Base-by-base conservation (phyloP, 2,329 filamentous ascomycete species). In the Purpureocillium lavendulum region DNA sequence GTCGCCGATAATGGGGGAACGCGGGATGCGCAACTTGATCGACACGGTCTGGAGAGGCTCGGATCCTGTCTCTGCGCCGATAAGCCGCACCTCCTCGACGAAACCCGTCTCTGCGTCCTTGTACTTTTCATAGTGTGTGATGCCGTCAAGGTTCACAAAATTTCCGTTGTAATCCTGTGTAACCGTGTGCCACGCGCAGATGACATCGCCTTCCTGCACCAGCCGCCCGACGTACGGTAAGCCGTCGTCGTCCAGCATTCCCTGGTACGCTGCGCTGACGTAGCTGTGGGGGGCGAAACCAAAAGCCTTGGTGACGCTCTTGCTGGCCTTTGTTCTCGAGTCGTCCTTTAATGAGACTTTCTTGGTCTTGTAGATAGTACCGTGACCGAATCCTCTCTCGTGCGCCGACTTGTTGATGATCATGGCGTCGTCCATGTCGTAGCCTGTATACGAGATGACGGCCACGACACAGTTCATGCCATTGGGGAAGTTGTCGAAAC, bases 351-450 rank as follows among this genome's bases (percentile, higher is more conserved):
- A 74, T 29, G 84, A 80, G 56, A 92, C 81, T 56, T 94, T 85
- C 66, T 97, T 95, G 8, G 88, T 94, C 70, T 98, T 98, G 74
- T 96, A 98, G 52, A 98, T 88, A 5, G 89, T 94, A 40, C 92
- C 92, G 55, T 97, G 81, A 30, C 88, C 90, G 55, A 98, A 97
- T 12, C 92, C 92, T 50, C 92, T 81, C 64, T 98, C 92, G 61
- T 96, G 87, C 3, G 90, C 82, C 15, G 88, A 95, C 62, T 97
- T 97, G 71, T 97, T 97, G 58, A 98, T 73, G 58, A 98, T 97
- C 90, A 97, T 97, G 59, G 92, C 92, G 66, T 98, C 92, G 72
- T 98, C 92, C 92, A 98, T 98, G 73, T 98, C 92, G 66, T 97
- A 98, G 38, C 90, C 92, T 2, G 90, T 97, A 62, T 98, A 98